Percentiles rank a stretch among this genome's conserved stretches.
Conservation (phyloP, 805 yeast genomes). For the Saturnispora quitensis region DNA sequence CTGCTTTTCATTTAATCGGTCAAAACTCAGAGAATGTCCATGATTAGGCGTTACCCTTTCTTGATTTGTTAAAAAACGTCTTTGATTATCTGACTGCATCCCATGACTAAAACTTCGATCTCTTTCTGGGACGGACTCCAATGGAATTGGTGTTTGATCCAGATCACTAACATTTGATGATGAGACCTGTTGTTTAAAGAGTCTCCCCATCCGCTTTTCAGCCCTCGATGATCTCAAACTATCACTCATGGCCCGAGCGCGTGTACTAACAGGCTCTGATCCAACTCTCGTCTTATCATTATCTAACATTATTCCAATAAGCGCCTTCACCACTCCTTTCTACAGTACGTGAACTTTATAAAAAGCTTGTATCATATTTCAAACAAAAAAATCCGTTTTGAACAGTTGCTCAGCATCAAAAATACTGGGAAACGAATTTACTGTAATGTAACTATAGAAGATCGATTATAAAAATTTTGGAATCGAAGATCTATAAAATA, state of each 20-base stretch:
- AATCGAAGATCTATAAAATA: too few relatives aligned
- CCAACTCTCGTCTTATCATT: background rate
- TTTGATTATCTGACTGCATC: background rate
- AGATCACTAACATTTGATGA: constrained; percentile 1
- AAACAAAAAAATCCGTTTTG: background rate
- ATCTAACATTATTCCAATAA: background rate
- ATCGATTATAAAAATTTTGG: background rate
- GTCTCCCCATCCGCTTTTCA: constrained; percentile 28
- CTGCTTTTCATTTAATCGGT: constrained; percentile 1
- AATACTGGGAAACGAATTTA: background rate
- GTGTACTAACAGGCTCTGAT: background rate
- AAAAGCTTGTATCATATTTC: background rate
- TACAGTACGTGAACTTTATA: background rate
- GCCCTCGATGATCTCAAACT: constrained; percentile 20
- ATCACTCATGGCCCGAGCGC: constrained; percentile 2
- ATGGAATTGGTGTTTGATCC: constrained; percentile 3
- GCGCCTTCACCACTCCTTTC: background rate
- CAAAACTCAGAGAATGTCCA: constrained; percentile 2
- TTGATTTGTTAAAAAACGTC: background rate
- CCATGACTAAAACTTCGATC: constrained; percentile 2
- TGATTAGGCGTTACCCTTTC: constrained; percentile 1
- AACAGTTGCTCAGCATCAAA: background rate
- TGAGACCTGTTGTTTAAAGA: constrained; percentile 21
- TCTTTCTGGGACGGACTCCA: background rate
- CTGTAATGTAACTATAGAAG: background rate